These are phyloP conservation scores for Houttuynia cordata DNA, from an alignment of 164 flowering plant species.

Conservation along the genomic window DNA sequence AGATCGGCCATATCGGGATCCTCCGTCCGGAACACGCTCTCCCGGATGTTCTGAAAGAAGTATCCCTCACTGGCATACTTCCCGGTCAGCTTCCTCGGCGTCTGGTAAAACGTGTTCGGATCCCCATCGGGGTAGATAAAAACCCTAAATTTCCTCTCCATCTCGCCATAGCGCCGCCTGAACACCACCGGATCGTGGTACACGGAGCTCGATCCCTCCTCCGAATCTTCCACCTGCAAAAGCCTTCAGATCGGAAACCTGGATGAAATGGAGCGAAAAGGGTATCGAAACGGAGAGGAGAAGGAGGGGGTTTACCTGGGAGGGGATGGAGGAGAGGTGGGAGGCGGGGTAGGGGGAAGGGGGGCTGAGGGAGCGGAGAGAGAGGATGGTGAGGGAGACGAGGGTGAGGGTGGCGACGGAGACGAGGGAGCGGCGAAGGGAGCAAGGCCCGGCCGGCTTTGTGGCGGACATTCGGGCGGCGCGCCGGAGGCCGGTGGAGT, in stretches of 20 bases:
- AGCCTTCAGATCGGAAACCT: conserved; percentile 19
- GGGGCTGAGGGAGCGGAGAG: conserved; percentile 42
- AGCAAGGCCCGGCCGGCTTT: conserved; percentile 8
- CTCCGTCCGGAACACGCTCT: conserved; percentile 58
- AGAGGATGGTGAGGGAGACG: conserved; percentile 46
- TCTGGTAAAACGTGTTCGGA: conserved; percentile 82
- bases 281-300: background rate
- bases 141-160: conserved; percentile 82
- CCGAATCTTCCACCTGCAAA: conserved; percentile 13
- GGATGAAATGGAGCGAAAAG: conserved; percentile 3
- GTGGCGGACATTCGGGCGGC: background rate
- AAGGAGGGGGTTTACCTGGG: conserved; percentile 6
- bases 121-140: conserved; percentile 91
- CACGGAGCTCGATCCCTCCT: conserved; percentile 20
- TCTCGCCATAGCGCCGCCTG: conserved; percentile 46
- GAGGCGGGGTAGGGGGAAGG: conserved; percentile 3
- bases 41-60: conserved; percentile 91
- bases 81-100: conserved; percentile 91
- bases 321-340: conserved; percentile 10
- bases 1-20: conserved; percentile 82
- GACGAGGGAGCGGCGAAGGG: conserved; percentile 44
- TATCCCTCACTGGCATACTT: conserved; percentile 96
- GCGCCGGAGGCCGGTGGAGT: no score
- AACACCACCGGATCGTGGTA: conserved; percentile 65
- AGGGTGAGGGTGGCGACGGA: conserved; percentile 49